Evolutionary conservation across 345 rosid genomes (phyloP).

Genomic region (Salix brachista): DNA sequence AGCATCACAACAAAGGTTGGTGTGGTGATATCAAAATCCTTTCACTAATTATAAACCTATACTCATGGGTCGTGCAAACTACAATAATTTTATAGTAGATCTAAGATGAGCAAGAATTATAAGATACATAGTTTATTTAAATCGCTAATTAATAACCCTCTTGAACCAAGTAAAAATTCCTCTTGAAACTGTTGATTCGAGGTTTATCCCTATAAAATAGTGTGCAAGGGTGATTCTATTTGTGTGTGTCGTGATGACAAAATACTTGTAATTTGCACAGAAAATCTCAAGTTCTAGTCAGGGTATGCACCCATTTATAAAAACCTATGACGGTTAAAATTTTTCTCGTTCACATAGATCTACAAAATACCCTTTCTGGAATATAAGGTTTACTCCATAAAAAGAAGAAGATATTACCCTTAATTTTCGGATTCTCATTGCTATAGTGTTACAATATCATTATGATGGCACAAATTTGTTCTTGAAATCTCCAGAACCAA

Average conservation of each 20-base stretch:
- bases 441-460: neutral
- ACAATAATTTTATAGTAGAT: too few relatives aligned
- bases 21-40: too few relatives aligned
- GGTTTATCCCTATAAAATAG: neutral
- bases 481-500: neutral
- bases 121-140: too few relatives aligned
- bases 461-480: neutral
- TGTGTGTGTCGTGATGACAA: neutral
- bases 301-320: rapidly evolving
- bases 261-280: too few relatives aligned
- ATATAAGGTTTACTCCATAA: too few relatives aligned
- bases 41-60: too few relatives aligned
- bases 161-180: too few relatives aligned
- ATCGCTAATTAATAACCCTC: too few relatives aligned
- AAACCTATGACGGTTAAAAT: rapidly evolving
- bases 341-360: rapidly evolving
- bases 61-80: too few relatives aligned
- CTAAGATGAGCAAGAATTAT: too few relatives aligned
- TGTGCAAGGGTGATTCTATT: neutral
- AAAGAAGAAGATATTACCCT: neutral
- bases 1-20: too few relatives aligned
- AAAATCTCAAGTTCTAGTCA: too few relatives aligned
- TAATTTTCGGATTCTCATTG: neutral
- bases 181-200: neutral
- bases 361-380: rapidly evolving